Base-by-base conservation (phyloP, 192 early-diverging fungal genomes). In the Coemansia biformis region DNA sequence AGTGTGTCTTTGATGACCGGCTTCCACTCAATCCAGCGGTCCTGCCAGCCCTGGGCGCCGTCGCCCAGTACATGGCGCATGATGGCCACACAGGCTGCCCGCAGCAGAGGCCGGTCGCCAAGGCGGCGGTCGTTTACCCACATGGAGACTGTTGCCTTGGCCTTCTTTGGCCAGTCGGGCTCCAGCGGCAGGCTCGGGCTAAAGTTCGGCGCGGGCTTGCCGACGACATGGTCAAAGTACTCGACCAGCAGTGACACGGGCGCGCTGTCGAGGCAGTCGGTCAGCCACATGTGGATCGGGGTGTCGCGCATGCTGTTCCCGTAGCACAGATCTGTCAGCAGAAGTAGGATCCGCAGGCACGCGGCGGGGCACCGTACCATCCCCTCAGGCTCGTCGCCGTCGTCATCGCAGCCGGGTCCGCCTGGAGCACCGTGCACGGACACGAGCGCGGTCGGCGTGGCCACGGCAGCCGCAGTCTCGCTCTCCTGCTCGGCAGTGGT, bases 251-350 rank as follows among this genome's bases (percentile, higher is more conserved):
- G 23, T 2, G 22, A 18, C 22, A 22, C 17, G 12, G 69, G 62
- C 24, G 69, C 57, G 3, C 38, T 22, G 36, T 66, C 58, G 5
- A 66, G 41, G 35, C 52, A 59, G 38, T 73, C 69, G 0, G 63
- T 61, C 33, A 73, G 46, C 69, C 69, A 73, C 54, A 55, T 61
- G 38, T 73, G 43, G 23, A 73, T 65, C 7, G 69, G 69, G 32
- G 69, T 65, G 16, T 61, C 59, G 31, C 48, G 55, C 42, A 61
- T 35, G 38, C 58, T 65, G 26, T 53, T 56, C 2, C 63, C 58
- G 31, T 73, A 73, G 15, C 63, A 34, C 45, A 73, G 50, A 6
- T 53, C 63, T 5, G 58, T 63, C 13, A 73, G 45, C 18, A 73
- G 38, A 23, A 54, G 54, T 26, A 66, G 38, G 5, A 73, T 57